These are phyloP conservation scores for Alternaria ventricosa DNA, from an alignment of 2,329 filamentous ascomycete genomes.

Conservation along the genomic window DNA sequence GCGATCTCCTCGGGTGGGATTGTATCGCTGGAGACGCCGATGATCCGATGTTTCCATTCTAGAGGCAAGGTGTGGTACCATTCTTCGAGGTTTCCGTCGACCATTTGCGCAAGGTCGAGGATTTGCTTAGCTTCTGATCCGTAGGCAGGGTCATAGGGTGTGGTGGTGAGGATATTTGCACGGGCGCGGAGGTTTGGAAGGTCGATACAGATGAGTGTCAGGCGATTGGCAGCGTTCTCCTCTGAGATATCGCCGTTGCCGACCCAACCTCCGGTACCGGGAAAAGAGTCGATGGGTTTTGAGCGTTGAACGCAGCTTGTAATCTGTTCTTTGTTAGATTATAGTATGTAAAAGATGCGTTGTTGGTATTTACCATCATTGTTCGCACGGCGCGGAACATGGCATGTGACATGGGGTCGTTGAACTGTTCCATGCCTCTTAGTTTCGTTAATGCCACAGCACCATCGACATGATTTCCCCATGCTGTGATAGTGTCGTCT, in stretches of 20 bases:
- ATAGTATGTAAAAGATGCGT: not conserved
- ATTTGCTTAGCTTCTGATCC: constrained; percentile 41
- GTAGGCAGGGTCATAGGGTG: constrained; percentile 23
- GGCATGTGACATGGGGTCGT: constrained; percentile 44
- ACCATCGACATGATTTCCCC: constrained; percentile 51
- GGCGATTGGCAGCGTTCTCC: constrained; percentile 50
- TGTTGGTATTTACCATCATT: constrained; percentile 45
- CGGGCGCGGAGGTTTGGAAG: constrained; percentile 47
- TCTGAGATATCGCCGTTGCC: constrained; percentile 38
- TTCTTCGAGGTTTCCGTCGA: constrained; percentile 46
- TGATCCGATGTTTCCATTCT: constrained; percentile 44
- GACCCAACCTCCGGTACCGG: constrained; percentile 44
- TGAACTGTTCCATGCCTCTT: constrained; percentile 49
- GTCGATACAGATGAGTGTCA: constrained; percentile 50
- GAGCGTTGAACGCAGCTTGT: constrained; percentile 50
- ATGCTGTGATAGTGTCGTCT: constrained; percentile 45
- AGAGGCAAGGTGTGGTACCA: constrained; percentile 47
- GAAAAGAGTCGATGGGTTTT: constrained; percentile 49
- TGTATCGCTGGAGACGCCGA: constrained; percentile 35
- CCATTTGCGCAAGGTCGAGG: constrained; percentile 44
- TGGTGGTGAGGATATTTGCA: constrained; percentile 39
- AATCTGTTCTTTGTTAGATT: constrained; percentile 33
- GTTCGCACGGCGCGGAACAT: constrained; percentile 51
- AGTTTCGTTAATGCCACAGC: constrained; percentile 49
- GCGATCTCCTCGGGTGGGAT: constrained; percentile 34